Base-by-base conservation (phyloP, 148 eudicot genomes). In the Nepenthes gracilis region DNA sequence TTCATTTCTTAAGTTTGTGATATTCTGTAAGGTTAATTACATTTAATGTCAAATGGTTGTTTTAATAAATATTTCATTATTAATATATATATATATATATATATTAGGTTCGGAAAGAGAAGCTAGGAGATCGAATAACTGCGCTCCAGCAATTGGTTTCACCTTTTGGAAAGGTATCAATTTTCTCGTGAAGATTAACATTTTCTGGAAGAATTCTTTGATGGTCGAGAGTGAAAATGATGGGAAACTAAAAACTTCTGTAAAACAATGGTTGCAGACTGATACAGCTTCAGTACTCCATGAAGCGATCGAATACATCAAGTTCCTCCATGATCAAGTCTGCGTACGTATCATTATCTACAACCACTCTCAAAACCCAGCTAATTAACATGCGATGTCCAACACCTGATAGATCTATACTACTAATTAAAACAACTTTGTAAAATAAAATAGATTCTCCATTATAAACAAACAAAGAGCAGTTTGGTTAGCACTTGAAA, bases 221-320 rank as follows among this genome's bases (percentile, higher is more conserved):
- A 36, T 4, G 34, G 33, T 54, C 6, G 33, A 54, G 4, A 23
- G 13, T n/a, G 6, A 10, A 11, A 10, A 15, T 54, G 5, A 54
- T 33, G 57, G 33, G 34, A n/a, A 49, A 11, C 53, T 54, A 15
- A 15, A 15, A 0, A 1, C 48, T 68, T 12, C 2, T 48, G 34
- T 23, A 23, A 23, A 23, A 23, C 23, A 23, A 23, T 23, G 23
- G 32, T 36, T n/a, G 53, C 53, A 93, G 98, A 93, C 98, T 9
- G 96, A 93, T 74, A 93, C 98, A 1, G 96, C 96, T 38, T 93
- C 98, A 43, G 98, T 93, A 65, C 88, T 93, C 60, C 93, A 84
- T 23, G 98, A 93, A 78, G 91, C 96, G 33, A 84, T 88, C 14
- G 96, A 93, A 53, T 93, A 93, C 75, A 84, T 93, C 73, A 88